Base-by-base conservation (phyloP, 768 basidiomycete genomes). In the Mycena polygramma region DNA sequence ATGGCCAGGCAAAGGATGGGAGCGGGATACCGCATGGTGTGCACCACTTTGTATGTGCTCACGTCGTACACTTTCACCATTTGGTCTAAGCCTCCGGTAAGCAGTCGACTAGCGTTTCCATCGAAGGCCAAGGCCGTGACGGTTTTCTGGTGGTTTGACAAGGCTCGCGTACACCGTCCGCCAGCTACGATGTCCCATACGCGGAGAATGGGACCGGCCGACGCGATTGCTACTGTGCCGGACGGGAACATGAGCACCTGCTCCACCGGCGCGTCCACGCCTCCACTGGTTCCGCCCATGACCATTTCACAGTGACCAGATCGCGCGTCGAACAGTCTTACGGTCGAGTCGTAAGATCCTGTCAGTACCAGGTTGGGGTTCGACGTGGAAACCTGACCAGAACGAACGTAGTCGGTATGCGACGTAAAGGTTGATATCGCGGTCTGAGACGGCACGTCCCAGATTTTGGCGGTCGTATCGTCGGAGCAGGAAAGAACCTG, bases 61-160 rank as follows among this genome's bases (percentile, higher is more conserved):
- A 97, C 91, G 80, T 99, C 97, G 82, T 99, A 99, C 41, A 98
- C 97, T 82, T 99, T 99, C 67, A 99, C 95, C 93, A 99, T 94
- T 74, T 97, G 96, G 79, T 99, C 98, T 71, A 99, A 84, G 51
- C 94, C 91, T 37, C 96, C 98, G 0, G 95, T 95, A 54, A 99
- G 84, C 2, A 99, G 86, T 45, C 96, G 88, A 73, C 90, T 89
- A 35, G 93, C 90, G 58, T 84, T 87, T 37, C 92, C 77, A 77
- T 95, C 92, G 79, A 97, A 95, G 1, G 95, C 84, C 51, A 98
- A 86, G 19, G 95, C 88, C 0, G 97, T 99, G 65, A 99, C 89
- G 4, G 98, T 96, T 83, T 99, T 99, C 82, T 99, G 97, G 78
- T 99, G 98, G 82, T 99, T 99, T 43, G 96, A 97, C 71, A 99